A percentile compares a stretch with the other conserved stretches of the same genome.
phyloP scores from a whole-genome alignment of 345 rosid species.

The Cardamine resedifolia region DNA sequence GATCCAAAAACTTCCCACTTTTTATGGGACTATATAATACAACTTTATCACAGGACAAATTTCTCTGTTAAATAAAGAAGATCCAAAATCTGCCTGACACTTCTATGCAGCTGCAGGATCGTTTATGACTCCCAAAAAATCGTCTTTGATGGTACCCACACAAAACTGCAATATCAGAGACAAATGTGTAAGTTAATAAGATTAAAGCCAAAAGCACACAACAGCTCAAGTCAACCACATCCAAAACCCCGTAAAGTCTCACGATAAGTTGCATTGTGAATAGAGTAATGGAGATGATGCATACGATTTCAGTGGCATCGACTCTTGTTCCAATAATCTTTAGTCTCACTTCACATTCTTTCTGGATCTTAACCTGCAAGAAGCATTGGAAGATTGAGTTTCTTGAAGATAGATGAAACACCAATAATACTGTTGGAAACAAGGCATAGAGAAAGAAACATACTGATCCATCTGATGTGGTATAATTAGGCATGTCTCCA shows the following conservation, averaged over 20 bases:
- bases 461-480: conserved; percentile 90
- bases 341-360: conserved; percentile 86
- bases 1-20: not conserved
- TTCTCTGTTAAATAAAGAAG: conserved; percentile 5
- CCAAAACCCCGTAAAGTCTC: not conserved
- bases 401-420: conserved; percentile 3
- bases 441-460: conserved; percentile 23
- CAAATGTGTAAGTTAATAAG: not conserved
- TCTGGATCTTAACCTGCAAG: conserved; percentile 84
- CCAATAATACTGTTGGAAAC: not conserved
- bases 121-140: conserved; percentile 91
- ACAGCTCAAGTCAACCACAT: not conserved
- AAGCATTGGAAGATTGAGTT: conserved; percentile 11
- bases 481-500: conserved; percentile 90
- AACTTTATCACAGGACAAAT: conserved; percentile 10
- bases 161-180: conserved; percentile 65
- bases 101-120: conserved; percentile 67
- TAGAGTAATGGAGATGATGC: conserved; percentile 25
- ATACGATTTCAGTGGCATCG: conserved; percentile 86
- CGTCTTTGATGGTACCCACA: conserved; percentile 91
- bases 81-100: conserved; percentile 6
- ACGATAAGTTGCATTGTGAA: conserved; percentile 1
- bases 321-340: conserved; percentile 94
- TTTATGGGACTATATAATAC: conserved; percentile 14
- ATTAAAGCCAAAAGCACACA: not conserved